A percentile compares a stretch with the other conserved stretches of the same genome.
Evolutionary conservation across 306 rosid species (phyloP).

Genomic region (Hylodesmum podocarpum): DNA sequence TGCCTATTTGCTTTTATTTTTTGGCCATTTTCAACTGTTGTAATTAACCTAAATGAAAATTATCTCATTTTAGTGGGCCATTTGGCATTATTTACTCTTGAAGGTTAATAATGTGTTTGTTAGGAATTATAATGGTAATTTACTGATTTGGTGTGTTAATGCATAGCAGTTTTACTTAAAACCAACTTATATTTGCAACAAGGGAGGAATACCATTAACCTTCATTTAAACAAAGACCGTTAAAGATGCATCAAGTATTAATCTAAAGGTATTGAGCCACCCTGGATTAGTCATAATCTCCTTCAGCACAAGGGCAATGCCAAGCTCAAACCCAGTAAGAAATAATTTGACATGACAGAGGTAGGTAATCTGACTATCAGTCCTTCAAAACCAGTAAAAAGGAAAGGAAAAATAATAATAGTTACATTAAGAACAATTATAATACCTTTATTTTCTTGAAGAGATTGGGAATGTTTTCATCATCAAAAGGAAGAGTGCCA

Average conservation of each 20-base stretch:
- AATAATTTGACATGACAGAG: neutral
- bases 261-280: neutral
- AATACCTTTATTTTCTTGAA: constrained; percentile 79
- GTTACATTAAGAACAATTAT: neutral
- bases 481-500: constrained; percentile 92
- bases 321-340: constrained; percentile 7
- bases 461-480: constrained; percentile 85
- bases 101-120: neutral
- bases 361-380: neutral
- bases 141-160: neutral
- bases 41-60: neutral
- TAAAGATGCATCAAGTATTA: neutral
- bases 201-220: neutral
- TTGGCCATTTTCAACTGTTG: neutral
- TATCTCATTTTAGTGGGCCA: neutral
- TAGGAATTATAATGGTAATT: neutral
- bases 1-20: neutral
- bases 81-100: neutral
- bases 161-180: neutral
- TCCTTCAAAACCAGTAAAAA: constrained; percentile 8
- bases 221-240: neutral
- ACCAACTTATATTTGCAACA: neutral
- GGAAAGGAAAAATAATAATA: neutral
- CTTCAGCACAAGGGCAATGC: constrained; percentile 16
- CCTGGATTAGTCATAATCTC: constrained; percentile 18